These are phyloP conservation scores for Otatea glauca DNA, from an alignment of 176 grass and related monocot species.

Conservation along the genomic window DNA sequence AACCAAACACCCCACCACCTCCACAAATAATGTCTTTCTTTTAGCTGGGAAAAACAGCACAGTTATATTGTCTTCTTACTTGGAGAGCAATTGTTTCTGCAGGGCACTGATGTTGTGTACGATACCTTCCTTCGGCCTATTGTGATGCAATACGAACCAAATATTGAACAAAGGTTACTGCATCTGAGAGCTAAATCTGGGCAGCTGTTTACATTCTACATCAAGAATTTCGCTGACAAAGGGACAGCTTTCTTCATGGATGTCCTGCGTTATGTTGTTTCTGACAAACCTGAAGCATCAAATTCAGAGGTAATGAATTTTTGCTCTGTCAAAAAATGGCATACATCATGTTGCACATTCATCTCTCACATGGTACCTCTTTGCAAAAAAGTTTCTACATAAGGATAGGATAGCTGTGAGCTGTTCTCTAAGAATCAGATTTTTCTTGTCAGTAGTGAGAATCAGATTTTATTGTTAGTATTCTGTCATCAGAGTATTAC, in stretches of 20 bases:
- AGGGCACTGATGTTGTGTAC: conserved; percentile 75
- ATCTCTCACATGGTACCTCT: neutral
- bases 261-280: conserved; percentile 53
- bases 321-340: neutral
- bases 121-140: conserved; percentile 69
- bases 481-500: neutral
- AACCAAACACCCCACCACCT: no score
- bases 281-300: conserved; percentile 33
- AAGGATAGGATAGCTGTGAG: neutral
- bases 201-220: conserved; percentile 63
- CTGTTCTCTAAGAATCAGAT: neutral
- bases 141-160: conserved; percentile 77
- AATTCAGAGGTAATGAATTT: conserved; percentile 39
- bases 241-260: conserved; percentile 61
- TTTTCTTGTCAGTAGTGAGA: neutral
- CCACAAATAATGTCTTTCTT: neutral
- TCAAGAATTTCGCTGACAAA: conserved; percentile 75
- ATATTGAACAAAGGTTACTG: conserved; percentile 69
- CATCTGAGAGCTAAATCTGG: conserved; percentile 63
- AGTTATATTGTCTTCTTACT: neutral
- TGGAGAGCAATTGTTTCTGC: conserved; percentile 25
- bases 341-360: neutral
- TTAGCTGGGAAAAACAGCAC: neutral
- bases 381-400: neutral
- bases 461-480: neutral